Evolutionary conservation across 129 eudicot species (phyloP), one percentile per base, ranked within the genome.

Genomic region (Flaveria bidentis): DNA sequence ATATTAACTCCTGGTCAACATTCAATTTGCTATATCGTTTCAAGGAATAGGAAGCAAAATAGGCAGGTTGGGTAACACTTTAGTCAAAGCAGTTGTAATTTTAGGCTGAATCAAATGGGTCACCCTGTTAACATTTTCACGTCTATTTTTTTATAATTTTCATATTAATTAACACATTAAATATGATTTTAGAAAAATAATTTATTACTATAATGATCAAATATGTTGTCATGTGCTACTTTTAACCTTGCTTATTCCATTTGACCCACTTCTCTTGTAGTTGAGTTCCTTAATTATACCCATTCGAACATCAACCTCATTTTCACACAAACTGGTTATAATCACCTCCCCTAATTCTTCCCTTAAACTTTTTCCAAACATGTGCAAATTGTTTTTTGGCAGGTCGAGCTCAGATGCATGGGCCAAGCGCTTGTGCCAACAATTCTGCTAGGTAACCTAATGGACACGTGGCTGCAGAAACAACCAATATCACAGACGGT

Each of bases 331-430:
- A 56, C 14, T 14, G 28, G 5, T 56, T 56, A 18, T 56, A 56
- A 56, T 20, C 28, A 8, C 62, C 14, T 18, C 62, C 62, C 28
- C 28, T 18, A 18, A n/a, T 14, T 14, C 25, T 53, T n/a, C 25
- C 25, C 25, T 53, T 57, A 57, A 57, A n/a, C 0, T 2, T 52
- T 16, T 52, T 17, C 60, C 20, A 52, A 52, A 20, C 9, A 36
- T 4, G 39, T 68, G 55, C 30, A 64, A 47, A 50, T 18, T 76
- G 53, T 50, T 64, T 18, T 11, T 11, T 15, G 44, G 73, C 77
- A 91, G 97, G 84, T 90, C 73, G 96, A 89, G 78, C 87, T 92
- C 17, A 83, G 53, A 77, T 89, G 96, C 78, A 86, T 87, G 90
- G 98, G 98, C 36, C 91, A 84, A 45, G 44, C 86, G 25, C 85